These are phyloP conservation scores for Hemileccinum rubropunctum DNA, from an alignment of 768 basidiomycete species.

Conservation along the genomic window DNA sequence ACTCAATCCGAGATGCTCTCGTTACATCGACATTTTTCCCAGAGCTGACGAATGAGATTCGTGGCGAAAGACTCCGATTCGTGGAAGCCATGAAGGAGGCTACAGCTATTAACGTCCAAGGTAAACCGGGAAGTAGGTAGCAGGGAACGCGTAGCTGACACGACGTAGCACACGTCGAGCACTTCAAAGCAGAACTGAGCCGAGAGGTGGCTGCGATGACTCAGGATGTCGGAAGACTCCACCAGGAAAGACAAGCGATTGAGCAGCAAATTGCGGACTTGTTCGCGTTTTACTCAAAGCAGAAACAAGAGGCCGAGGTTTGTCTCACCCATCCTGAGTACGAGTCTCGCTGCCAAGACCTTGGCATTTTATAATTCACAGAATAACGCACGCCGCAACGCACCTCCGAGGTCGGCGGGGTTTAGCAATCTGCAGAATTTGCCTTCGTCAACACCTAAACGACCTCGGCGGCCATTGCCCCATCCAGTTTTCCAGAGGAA, in stretches of 20 bases:
- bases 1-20: background rate
- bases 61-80: constrained; percentile 80
- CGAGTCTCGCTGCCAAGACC: background rate
- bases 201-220: constrained; percentile 74
- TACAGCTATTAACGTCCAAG: constrained; percentile 81
- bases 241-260: constrained; percentile 60
- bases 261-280: constrained; percentile 73
- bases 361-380: constrained; percentile 6
- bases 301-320: constrained; percentile 44
- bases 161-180: constrained; percentile 72
- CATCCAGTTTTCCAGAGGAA: constrained; percentile 28
- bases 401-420: constrained; percentile 19
- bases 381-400: constrained; percentile 24
- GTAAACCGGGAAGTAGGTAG: constrained; percentile 35
- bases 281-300: constrained; percentile 69
- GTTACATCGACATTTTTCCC: background rate
- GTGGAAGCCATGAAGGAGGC: constrained; percentile 96
- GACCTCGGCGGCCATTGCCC: constrained; percentile 29
- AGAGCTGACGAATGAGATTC: constrained; percentile 84
- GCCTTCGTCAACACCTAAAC: constrained; percentile 19
- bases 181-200: constrained; percentile 79
- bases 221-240: constrained; percentile 66
- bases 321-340: constrained; percentile 1
- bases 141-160: constrained; percentile 1
- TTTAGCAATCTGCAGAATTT: constrained; percentile 27